Percentiles rank a stretch among this genome's conserved stretches.
Conservation (phyloP, 129 eudicot species). For the Tanacetum coccineum region DNA sequence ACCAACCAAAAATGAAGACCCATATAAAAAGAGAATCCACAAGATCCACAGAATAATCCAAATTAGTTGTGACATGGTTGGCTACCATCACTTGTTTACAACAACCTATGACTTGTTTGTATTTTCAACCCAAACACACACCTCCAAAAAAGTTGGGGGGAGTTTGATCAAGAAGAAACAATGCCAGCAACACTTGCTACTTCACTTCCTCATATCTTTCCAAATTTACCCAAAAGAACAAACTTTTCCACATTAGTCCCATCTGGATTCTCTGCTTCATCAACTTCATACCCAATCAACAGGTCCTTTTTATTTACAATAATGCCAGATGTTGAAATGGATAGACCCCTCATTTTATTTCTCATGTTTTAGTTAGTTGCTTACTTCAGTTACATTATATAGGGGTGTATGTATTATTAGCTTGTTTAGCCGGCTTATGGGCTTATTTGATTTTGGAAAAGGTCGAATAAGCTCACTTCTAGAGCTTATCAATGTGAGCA, state of each 20-base stretch:
- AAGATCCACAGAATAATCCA: conserved; percentile 32
- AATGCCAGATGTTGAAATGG: background rate
- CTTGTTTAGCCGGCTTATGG: too few relatives aligned
- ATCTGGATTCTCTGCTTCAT: conserved; percentile 28
- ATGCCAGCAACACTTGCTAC: conserved; percentile 25
- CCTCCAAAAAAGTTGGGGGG: conserved; percentile 22
- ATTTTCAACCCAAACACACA: conserved; percentile 6
- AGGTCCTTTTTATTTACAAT: conserved; percentile 10
- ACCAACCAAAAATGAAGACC: too few relatives aligned
- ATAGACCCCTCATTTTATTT: background rate
- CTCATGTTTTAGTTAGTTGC: conserved; percentile 2
- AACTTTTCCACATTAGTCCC: conserved; percentile 7
- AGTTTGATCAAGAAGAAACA: background rate
- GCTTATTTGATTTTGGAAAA: too few relatives aligned
- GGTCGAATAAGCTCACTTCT: background rate
- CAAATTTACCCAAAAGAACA: conserved; percentile 15
- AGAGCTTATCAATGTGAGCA: conserved; percentile 1
- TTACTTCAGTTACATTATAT: background rate
- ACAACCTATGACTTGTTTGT: background rate
- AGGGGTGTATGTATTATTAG: too few relatives aligned
- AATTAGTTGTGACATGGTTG: conserved; percentile 11
- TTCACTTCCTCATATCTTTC: conserved; percentile 19
- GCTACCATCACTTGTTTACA: conserved; percentile 20
- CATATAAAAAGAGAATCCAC: background rate
- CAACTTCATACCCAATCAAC: conserved; percentile 30